Conservation (phyloP, 2,329 filamentous ascomycete species). For the Hirsutella rhossiliensis region DNA sequence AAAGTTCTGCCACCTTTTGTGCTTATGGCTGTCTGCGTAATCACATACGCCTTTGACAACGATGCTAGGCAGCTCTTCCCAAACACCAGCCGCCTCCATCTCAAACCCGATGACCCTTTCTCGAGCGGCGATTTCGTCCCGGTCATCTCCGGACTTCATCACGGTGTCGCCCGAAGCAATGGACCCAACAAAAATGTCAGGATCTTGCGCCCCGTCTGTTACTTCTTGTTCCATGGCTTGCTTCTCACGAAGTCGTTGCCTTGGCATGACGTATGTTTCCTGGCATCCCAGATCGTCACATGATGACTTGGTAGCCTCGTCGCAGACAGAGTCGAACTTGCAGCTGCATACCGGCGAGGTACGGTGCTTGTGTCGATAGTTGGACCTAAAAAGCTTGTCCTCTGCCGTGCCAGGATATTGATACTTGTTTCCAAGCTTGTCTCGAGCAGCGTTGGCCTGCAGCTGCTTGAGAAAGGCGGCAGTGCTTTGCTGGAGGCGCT, state of each 20-base stretch:
- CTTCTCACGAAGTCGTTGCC: background rate
- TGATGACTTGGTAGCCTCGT: constrained; percentile 6
- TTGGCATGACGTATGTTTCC: constrained; percentile 3
- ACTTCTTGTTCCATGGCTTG: background rate
- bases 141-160: constrained; percentile 22
- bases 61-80: constrained; percentile 21
- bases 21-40: constrained; percentile 13
- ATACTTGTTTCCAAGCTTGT: constrained; percentile 6
- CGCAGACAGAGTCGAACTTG: constrained; percentile 8
- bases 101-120: constrained; percentile 16
- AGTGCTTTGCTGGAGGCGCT: constrained; percentile 5
- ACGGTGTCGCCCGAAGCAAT: constrained; percentile 26
- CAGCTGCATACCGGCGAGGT: constrained; percentile 2
- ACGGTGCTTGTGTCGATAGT: constrained; percentile 17
- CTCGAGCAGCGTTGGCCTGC: constrained; percentile 5
- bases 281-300: constrained; percentile 18
- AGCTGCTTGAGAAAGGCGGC: constrained; percentile 6
- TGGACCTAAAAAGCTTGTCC: constrained; percentile 14
- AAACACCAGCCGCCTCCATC: constrained; percentile 20
- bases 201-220: constrained; percentile 5
- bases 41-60: constrained; percentile 27
- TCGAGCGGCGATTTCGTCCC: constrained; percentile 18
- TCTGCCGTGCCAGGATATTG: constrained; percentile 12
- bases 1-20: constrained; percentile 22
- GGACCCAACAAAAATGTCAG: constrained; percentile 23